A percentile compares a stretch with the other conserved stretches of the same genome.
Conservation (phyloP, 78 protist genomes). For the Isochrysis galbana region DNA sequence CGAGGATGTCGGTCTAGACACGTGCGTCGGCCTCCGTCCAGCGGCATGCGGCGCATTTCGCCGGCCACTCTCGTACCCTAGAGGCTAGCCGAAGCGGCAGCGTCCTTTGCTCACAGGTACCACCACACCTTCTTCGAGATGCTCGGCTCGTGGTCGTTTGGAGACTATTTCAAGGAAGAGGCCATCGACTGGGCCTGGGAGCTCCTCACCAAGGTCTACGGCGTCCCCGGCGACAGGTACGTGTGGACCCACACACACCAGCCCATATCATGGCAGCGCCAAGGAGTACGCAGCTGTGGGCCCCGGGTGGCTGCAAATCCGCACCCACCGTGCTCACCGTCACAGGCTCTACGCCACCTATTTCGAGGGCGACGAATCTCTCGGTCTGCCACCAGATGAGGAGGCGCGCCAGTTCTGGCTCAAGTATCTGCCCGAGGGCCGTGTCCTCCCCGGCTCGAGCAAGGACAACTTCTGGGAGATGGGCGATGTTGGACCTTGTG, state of each 20-base stretch:
- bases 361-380: conserved; percentile 85
- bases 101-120: too few species aligned
- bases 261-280: too few species aligned
- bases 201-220: conserved; percentile 84
- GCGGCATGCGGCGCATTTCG: too few species aligned
- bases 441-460: conserved; percentile 77
- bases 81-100: too few species aligned
- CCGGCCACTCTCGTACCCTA: too few species aligned
- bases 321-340: neutral
- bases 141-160: conserved; percentile 94
- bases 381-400: conserved; percentile 76
- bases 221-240: conserved; percentile 74
- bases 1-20: conserved; percentile 93
- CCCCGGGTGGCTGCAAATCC: neutral
- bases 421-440: conserved; percentile 79
- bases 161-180: conserved; percentile 95
- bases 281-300: neutral
- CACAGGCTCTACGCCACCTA: conserved; percentile 96
- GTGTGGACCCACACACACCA: too few species aligned
- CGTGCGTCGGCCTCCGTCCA: too few species aligned
- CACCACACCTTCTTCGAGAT: conserved; percentile 99
- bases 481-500: conserved; percentile 89
- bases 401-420: conserved; percentile 92
- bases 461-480: conserved; percentile 61
- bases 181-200: conserved; percentile 94